Conservation (phyloP, 1,284 basidiomycete species). For the Microbotryomycetes sp. region DNA sequence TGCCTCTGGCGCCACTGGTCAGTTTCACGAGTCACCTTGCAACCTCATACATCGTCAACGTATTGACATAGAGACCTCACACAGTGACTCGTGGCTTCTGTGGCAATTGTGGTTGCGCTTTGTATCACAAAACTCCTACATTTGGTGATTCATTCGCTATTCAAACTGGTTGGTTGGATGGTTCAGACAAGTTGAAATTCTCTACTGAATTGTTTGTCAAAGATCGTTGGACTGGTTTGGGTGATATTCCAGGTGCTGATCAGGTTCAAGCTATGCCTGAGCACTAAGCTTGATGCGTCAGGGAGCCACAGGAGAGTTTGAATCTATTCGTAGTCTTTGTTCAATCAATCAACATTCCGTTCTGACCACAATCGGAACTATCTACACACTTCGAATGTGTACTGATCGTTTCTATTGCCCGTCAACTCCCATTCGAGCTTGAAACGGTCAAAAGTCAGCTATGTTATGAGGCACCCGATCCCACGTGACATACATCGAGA, state of each 20-base stretch:
- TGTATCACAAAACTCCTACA: slow-evolving; percentile 30
- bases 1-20: slow-evolving; percentile 24
- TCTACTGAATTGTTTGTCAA: slow-evolving; percentile 32
- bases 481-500: too few relatives aligned
- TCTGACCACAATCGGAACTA: neutral
- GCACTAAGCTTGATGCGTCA: neutral
- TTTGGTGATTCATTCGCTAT: slow-evolving; percentile 32
- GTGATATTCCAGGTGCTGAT: slow-evolving; percentile 17
- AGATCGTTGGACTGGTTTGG: slow-evolving; percentile 26
- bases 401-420: neutral
- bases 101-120: slow-evolving; percentile 32
- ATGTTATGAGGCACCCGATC: too few relatives aligned
- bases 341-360: too few relatives aligned
- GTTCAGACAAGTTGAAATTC: slow-evolving; percentile 29
- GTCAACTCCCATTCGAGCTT: neutral
- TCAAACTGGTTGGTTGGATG: slow-evolving; percentile 31
- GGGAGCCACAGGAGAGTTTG: too few relatives aligned
- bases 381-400: neutral
- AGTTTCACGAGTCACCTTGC: neutral
- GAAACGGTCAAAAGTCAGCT: too few relatives aligned
- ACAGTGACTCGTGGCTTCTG: slow-evolving; percentile 35
- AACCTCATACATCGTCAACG: neutral
- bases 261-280: slow-evolving; percentile 32
- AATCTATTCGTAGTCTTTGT: too few relatives aligned
- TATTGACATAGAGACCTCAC: neutral